These are phyloP conservation scores for Hebeloma cylindrosporum DNA, from an alignment of 768 basidiomycete genomes.

Conservation along the genomic window DNA sequence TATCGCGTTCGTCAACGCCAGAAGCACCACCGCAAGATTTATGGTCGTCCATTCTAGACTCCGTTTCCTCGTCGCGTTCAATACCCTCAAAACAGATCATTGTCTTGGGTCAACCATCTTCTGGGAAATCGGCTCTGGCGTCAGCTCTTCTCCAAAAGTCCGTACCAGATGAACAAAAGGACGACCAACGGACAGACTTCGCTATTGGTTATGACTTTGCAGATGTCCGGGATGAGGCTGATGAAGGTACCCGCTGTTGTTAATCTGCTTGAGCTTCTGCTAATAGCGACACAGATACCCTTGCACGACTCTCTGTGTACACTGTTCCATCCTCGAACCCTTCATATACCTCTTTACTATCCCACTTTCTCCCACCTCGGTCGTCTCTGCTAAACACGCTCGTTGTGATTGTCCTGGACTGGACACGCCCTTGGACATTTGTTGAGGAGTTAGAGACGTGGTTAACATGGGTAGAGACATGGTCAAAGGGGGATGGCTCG, in stretches of 20 bases:
- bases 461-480: constrained; percentile 83
- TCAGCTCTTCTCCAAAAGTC: constrained; percentile 72
- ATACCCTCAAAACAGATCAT: constrained; percentile 88
- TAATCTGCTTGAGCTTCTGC: background rate
- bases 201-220: constrained; percentile 92
- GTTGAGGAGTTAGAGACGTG: constrained; percentile 81
- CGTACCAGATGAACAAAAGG: constrained; percentile 51
- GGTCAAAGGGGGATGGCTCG: constrained; percentile 69
- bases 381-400: constrained; percentile 67
- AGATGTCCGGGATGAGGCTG: constrained; percentile 87
- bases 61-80: constrained; percentile 76
- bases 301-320: constrained; percentile 88
- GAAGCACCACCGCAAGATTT: constrained; percentile 77
- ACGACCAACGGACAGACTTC: constrained; percentile 68
- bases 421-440: constrained; percentile 94
- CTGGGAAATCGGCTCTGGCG: constrained; percentile 77
- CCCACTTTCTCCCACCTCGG: constrained; percentile 76
- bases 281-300: constrained; percentile 56
- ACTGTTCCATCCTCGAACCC: constrained; percentile 82
- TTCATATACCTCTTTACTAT: constrained; percentile 69
- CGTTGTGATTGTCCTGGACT: constrained; percentile 86
- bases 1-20: constrained; percentile 65
- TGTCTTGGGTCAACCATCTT: constrained; percentile 74
- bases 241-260: constrained; percentile 70
- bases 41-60: constrained; percentile 92